A percentile compares a stretch with the other conserved stretches of the same genome.
Conservation (phyloP, 2,329 filamentous ascomycete species). For the Trichothecium sympodiale region DNA sequence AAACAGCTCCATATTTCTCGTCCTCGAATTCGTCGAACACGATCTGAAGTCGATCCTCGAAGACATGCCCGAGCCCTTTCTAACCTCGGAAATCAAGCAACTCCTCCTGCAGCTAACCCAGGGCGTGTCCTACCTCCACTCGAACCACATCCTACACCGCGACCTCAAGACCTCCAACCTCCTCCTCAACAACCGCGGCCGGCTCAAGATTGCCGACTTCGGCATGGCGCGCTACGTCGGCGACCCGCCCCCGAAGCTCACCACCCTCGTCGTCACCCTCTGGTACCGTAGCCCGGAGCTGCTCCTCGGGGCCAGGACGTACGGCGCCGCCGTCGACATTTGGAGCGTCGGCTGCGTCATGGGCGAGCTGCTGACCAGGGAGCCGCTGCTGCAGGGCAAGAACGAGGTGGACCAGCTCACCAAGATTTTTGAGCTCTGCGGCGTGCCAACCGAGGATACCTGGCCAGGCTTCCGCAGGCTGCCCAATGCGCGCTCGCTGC, state of each 20-base stretch:
- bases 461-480: conserved; percentile 85
- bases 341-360: conserved; percentile 97
- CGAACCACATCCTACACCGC: conserved; percentile 82
- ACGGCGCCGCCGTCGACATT: conserved; percentile 73
- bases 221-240: conserved; percentile 91
- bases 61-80: conserved; percentile 88
- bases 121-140: conserved; percentile 77
- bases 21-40: conserved; percentile 96
- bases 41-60: conserved; percentile 88
- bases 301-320: conserved; percentile 67
- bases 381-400: conserved; percentile 74
- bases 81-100: conserved; percentile 86
- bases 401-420: conserved; percentile 89
- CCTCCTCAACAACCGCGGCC: conserved; percentile 87
- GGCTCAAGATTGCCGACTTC: conserved; percentile 94
- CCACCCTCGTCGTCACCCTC: conserved; percentile 86
- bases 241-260: conserved; percentile 66
- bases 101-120: conserved; percentile 72
- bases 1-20: conserved; percentile 66
- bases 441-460: conserved; percentile 66
- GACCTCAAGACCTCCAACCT: conserved; percentile 92
- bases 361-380: conserved; percentile 74
- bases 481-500: conserved; percentile 73
- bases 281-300: conserved; percentile 95
- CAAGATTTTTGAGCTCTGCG: conserved; percentile 82